Base-by-base conservation (phyloP, 2,329 filamentous ascomycete species). In the Cephalotrichum gorgonifer region DNA sequence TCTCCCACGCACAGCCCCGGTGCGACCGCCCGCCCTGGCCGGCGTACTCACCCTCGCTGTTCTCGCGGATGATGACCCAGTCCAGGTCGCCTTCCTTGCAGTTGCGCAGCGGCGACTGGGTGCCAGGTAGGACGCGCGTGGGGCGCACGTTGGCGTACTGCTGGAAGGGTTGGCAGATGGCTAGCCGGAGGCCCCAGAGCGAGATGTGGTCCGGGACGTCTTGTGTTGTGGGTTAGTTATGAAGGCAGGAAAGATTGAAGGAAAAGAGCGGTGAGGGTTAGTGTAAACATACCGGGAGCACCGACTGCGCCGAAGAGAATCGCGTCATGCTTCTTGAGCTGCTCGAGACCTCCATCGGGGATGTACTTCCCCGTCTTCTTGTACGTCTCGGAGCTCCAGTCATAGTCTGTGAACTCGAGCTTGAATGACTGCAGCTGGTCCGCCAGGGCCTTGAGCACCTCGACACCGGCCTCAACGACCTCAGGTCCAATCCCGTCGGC, bases 91-190 rank as follows among this genome's bases (percentile, higher is more conserved):
- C 75, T 0, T 68, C 63, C 53, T 67, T 62, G 57, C 75, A 65
- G 60, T 76, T 70, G 20, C 64, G 60, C 1, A 83, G 65, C 0
- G 79, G 79, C 0, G 78, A 81, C 49, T 74, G 65, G 0, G 76
- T 80, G 15, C 79, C 79, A 8, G 69, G 70, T 51, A 83, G 73
- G n/a, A 81, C 74, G 17, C 73, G 74, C 2, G 77, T 81, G 0
- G 80, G 81, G 2, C 81, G 73, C 0, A 84, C 76, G 51, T 85
- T 85, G 54, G 80, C 79, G 54, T 83, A 85, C 54, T 83, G 79
- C 55, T 83, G 80, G 54, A 84, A 68, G 3, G 75, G 70, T 52
- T 82, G 78, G 54, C 81, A 76, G 56, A 85, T 83, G 2, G 79
- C 78, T 1, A 85, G 68, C 45, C 81, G 76, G 15, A 84, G 68